Conservation (phyloP, 352 stramenopile species). For the Globisporangium splendens region DNA sequence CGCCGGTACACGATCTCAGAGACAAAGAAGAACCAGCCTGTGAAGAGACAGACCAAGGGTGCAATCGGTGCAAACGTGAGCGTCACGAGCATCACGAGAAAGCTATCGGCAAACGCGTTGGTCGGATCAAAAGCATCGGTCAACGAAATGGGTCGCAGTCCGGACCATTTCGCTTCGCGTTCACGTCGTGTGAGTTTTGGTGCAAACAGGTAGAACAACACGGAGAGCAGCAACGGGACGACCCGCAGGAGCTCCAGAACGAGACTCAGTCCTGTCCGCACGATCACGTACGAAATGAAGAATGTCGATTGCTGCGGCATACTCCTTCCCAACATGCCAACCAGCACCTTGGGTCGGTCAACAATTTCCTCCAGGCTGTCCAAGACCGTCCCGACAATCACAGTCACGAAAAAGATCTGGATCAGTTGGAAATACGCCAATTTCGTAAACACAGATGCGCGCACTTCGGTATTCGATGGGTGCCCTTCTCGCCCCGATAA, state of each 20-base stretch:
- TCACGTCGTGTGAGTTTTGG: constrained; percentile 62
- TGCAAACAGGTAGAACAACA: constrained; percentile 49
- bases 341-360: constrained; percentile 63
- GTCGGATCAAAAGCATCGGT: constrained; percentile 65
- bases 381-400: constrained; percentile 72
- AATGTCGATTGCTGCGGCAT: constrained; percentile 84
- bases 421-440: constrained; percentile 80
- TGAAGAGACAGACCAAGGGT: constrained; percentile 76
- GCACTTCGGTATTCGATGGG: constrained; percentile 59
- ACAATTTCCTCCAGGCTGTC: constrained; percentile 71
- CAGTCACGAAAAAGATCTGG: constrained; percentile 82
- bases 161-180: constrained; percentile 51
- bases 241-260: constrained; percentile 63
- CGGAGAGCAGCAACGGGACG: constrained; percentile 40
- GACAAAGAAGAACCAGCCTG: constrained; percentile 62
- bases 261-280: constrained; percentile 57
- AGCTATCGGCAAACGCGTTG: constrained; percentile 50
- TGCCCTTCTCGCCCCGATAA: constrained; percentile 67
- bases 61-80: constrained; percentile 79
- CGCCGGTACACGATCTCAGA: constrained; percentile 69
- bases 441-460: constrained; percentile 67
- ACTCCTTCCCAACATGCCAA: constrained; percentile 64
- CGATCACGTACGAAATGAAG: constrained; percentile 82
- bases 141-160: constrained; percentile 40
- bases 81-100: constrained; percentile 68